Evolutionary conservation across 129 eudicot genomes (phyloP).

Genomic region (Flaveria brownii): DNA sequence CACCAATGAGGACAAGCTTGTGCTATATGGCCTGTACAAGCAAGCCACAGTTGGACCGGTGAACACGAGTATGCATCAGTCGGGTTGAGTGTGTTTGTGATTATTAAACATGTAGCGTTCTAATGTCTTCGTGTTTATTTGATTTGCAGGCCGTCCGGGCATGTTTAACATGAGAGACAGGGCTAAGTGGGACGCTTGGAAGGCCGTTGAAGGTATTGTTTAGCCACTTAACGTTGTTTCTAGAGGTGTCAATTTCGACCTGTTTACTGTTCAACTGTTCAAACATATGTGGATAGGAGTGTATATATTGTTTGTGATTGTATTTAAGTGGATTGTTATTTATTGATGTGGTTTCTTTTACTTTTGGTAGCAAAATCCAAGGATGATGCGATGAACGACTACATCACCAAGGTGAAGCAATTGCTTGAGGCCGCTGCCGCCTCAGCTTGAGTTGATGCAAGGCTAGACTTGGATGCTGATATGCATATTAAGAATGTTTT

Average conservation of each 20-base stretch:
- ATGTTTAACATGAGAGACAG: constrained; percentile 78
- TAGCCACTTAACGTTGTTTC: neutral
- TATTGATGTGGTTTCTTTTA: neutral
- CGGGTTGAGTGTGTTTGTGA: neutral
- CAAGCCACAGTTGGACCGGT: constrained; percentile 91
- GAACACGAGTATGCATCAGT: constrained; percentile 56
- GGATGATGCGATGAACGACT: constrained; percentile 90
- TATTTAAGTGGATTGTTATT: neutral
- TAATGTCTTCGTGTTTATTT: neutral
- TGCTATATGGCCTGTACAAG: constrained; percentile 83
- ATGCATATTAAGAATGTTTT: constrained; percentile 10
- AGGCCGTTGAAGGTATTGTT: constrained; percentile 77
- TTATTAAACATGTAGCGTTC: neutral
- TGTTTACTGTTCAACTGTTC: neutral
- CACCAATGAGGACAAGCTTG: constrained; percentile 62
- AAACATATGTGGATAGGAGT: neutral
- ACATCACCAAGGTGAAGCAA: constrained; percentile 95
- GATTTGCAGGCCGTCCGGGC: constrained; percentile 84
- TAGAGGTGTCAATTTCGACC: neutral
- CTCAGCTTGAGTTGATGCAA: neutral
- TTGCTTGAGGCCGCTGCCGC: constrained; percentile 66
- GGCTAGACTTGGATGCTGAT: neutral
- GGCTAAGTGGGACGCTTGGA: constrained; percentile 99
- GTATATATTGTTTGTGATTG: neutral
- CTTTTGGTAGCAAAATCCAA: constrained; percentile 57